Evolutionary conservation across 345 rosid genomes (phyloP).

Genomic region (Pugionium cornutum): DNA sequence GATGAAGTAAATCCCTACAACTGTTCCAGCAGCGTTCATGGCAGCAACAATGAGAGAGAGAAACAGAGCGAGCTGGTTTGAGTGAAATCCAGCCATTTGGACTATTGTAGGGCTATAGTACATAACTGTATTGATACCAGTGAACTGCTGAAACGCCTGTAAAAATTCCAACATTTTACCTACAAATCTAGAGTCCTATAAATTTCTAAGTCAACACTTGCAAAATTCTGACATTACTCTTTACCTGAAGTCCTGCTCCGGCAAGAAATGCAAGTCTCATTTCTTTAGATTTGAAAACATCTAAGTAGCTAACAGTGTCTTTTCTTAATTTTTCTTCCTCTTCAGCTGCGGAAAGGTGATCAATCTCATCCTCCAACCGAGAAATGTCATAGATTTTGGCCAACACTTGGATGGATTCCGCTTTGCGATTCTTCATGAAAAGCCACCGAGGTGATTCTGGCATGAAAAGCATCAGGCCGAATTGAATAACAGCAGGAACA

Average conservation of each 20-base stretch:
- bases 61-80: slow-evolving; percentile 83
- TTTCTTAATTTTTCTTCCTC: slow-evolving; percentile 65
- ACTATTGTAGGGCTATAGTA: slow-evolving; percentile 97
- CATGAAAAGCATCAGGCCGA: slow-evolving; percentile 70
- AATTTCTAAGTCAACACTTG: slow-evolving; percentile 6
- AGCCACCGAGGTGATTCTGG: slow-evolving; percentile 99
- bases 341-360: slow-evolving; percentile 60
- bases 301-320: slow-evolving; percentile 51
- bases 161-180: slow-evolving; percentile 13
- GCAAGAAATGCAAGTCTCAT: slow-evolving; percentile 86
- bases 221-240: background rate
- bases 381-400: slow-evolving; percentile 67
- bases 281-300: slow-evolving; percentile 79
- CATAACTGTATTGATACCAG: slow-evolving; percentile 97
- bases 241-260: slow-evolving; percentile 98
- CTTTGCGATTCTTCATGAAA: slow-evolving; percentile 74
- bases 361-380: slow-evolving; percentile 83
- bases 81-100: slow-evolving; percentile 89
- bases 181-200: background rate
- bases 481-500: slow-evolving; percentile 87
- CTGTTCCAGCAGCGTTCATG: slow-evolving; percentile 85
- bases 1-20: slow-evolving; percentile 79
- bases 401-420: slow-evolving; percentile 58
- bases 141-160: slow-evolving; percentile 97
- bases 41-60: slow-evolving; percentile 77